phyloP scores from a whole-genome alignment of 768 basidiomycete genomes.

The Gloeopeniophorella convolvens region DNA sequence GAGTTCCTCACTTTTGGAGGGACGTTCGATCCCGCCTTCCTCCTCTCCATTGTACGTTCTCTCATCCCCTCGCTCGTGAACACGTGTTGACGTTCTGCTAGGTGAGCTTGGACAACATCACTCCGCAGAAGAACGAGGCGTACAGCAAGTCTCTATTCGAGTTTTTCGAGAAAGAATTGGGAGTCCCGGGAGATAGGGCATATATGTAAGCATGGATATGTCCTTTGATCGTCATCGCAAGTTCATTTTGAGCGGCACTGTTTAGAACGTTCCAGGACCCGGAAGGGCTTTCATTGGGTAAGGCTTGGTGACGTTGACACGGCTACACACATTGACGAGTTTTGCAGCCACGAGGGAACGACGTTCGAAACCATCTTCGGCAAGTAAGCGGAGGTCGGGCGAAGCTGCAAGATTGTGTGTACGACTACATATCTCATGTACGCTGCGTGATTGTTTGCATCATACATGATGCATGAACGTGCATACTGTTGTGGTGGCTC shows the following conservation, averaged over 20 bases:
- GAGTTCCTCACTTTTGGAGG: constrained; percentile 56
- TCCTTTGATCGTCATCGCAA: neutral
- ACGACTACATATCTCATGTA: too few relatives aligned
- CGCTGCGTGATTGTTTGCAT: too few relatives aligned
- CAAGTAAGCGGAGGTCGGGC: too few relatives aligned
- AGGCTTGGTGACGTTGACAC: constrained; percentile 10
- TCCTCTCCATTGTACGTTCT: constrained; percentile 52
- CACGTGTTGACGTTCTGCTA: constrained; percentile 23
- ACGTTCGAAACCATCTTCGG: constrained; percentile 42
- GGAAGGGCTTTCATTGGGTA: constrained; percentile 45
- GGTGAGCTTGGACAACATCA: constrained; percentile 54
- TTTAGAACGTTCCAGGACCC: constrained; percentile 45
- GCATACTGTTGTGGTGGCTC: too few relatives aligned
- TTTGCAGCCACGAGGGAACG: constrained; percentile 35
- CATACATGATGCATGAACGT: too few relatives aligned
- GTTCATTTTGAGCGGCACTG: neutral
- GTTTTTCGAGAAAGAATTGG: constrained; percentile 50
- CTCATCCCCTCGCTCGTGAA: neutral
- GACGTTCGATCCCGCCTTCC: constrained; percentile 59
- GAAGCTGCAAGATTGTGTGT: too few relatives aligned
- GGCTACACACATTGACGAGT: neutral
- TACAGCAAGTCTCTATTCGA: constrained; percentile 52
- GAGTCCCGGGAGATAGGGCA: constrained; percentile 44
- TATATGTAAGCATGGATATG: constrained; percentile 42
- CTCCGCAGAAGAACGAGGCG: constrained; percentile 37